Conservation (phyloP, 2,329 filamentous ascomycete genomes). For the Talaromyces sp. region DNA sequence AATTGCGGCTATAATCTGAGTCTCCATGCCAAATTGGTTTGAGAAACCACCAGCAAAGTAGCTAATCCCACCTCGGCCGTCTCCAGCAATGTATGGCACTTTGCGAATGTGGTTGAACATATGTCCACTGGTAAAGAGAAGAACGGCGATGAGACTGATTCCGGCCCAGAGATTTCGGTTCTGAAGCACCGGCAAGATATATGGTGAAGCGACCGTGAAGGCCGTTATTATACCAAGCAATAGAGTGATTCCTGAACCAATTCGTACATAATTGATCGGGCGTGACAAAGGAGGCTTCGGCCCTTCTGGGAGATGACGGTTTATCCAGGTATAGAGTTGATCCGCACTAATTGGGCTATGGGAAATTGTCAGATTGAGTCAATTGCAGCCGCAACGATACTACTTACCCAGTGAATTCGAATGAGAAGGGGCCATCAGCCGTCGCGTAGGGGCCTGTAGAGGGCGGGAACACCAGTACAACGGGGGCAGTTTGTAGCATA, state of each 20-base stretch:
- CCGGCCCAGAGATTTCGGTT: slow-evolving; percentile 94
- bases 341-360: slow-evolving; percentile 68
- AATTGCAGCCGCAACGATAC: slow-evolving; percentile 1
- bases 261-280: slow-evolving; percentile 80
- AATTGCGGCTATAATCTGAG: slow-evolving; percentile 87
- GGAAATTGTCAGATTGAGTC: slow-evolving; percentile 6
- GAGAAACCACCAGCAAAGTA: slow-evolving; percentile 93
- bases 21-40: slow-evolving; percentile 89
- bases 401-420: slow-evolving; percentile 79
- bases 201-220: slow-evolving; percentile 67
- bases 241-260: slow-evolving; percentile 63
- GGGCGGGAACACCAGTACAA: slow-evolving; percentile 81
- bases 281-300: slow-evolving; percentile 73
- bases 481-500: slow-evolving; percentile 87
- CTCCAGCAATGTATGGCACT: slow-evolving; percentile 82
- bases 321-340: slow-evolving; percentile 70
- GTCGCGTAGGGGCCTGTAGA: slow-evolving; percentile 76
- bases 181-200: slow-evolving; percentile 73
- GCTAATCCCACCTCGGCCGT: slow-evolving; percentile 77
- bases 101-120: slow-evolving; percentile 99
- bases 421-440: slow-evolving; percentile 63
- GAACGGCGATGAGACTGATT: slow-evolving; percentile 77
- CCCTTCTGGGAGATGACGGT: slow-evolving; percentile 69
- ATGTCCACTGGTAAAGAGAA: slow-evolving; percentile 91
- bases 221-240: slow-evolving; percentile 65